A percentile compares a stretch with the other conserved stretches of the same genome.
These are phyloP conservation scores for Dujonia santamariae DNA, from an alignment of 1,139 yeast genomes.

Conservation along the genomic window DNA sequence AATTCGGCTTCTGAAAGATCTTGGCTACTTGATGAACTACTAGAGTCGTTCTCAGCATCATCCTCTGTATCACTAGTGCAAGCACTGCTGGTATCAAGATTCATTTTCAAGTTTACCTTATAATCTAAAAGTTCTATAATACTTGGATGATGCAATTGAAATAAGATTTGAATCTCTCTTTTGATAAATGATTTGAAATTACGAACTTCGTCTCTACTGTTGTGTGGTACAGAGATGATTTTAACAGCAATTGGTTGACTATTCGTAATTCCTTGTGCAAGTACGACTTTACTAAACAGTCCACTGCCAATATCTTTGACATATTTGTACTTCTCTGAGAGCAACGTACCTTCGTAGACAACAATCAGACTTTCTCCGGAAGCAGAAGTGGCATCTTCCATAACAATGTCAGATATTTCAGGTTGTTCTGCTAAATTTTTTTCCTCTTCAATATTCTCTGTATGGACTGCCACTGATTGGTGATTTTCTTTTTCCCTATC, in stretches of 20 bases:
- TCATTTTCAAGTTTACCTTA: conserved; percentile 17
- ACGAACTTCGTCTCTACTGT: conserved; percentile 22
- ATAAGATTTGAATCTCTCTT: conserved; percentile 72
- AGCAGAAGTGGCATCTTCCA: conserved; percentile 2
- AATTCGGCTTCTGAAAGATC: conserved; percentile 2
- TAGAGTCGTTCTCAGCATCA: background rate
- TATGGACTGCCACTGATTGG: background rate
- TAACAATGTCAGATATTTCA: background rate
- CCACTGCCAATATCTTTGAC: conserved; percentile 50
- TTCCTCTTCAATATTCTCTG: background rate
- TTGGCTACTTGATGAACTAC: background rate
- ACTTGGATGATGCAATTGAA: conserved; percentile 41
- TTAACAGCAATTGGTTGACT: conserved; percentile 34
- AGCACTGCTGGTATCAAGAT: conserved; percentile 8
- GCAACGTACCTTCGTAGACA: conserved; percentile 11
- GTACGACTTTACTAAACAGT: conserved; percentile 55
- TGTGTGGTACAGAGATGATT: conserved; percentile 34
- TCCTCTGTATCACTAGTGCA: background rate
- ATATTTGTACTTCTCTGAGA: conserved; percentile 20
- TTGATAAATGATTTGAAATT: conserved; percentile 65
- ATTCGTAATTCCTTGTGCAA: conserved; percentile 28
- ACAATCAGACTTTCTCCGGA: too few species aligned
- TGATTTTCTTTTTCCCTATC: background rate
- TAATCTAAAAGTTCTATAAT: conserved; percentile 36
- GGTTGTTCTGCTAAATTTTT: background rate